phyloP scores from a whole-genome alignment of 1,284 basidiomycete genomes.

The Irpex sp. region DNA sequence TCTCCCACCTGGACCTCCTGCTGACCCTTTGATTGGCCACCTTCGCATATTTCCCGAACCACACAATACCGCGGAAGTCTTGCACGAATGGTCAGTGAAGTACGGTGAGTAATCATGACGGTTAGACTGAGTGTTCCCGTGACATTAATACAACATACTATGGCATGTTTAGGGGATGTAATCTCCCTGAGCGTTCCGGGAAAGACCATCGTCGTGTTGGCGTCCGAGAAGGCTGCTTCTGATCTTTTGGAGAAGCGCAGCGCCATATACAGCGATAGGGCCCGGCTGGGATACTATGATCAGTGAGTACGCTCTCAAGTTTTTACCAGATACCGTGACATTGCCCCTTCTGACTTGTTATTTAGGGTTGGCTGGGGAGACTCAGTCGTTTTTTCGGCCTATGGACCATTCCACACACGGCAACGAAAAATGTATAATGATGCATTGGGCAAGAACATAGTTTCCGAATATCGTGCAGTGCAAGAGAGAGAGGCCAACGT shows the following conservation, averaged over 20 bases:
- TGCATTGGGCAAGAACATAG: neutral
- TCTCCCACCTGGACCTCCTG: neutral
- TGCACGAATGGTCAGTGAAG: neutral
- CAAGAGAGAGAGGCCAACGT: neutral
- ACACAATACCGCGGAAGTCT: neutral
- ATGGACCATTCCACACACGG: neutral
- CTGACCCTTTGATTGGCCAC: neutral
- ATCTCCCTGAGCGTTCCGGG: neutral
- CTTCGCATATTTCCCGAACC: neutral
- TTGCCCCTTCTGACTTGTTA: neutral
- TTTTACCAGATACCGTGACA: too few relatives aligned
- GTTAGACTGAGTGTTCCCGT: too few relatives aligned
- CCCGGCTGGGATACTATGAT: neutral
- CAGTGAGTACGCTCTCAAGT: neutral
- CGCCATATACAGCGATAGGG: slow-evolving; percentile 7
- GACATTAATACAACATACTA: neutral
- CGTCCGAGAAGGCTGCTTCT: neutral
- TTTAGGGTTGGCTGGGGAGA: neutral
- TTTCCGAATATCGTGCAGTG: neutral
- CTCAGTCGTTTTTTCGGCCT: neutral
- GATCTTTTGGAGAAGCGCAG: slow-evolving; percentile 21
- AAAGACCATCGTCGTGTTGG: slow-evolving; percentile 5
- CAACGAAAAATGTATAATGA: neutral
- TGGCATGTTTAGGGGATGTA: neutral
- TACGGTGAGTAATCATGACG: neutral